phyloP scores from a whole-genome alignment of 192 early-diverging fungal genomes.

The Cetraspora pellucida region DNA sequence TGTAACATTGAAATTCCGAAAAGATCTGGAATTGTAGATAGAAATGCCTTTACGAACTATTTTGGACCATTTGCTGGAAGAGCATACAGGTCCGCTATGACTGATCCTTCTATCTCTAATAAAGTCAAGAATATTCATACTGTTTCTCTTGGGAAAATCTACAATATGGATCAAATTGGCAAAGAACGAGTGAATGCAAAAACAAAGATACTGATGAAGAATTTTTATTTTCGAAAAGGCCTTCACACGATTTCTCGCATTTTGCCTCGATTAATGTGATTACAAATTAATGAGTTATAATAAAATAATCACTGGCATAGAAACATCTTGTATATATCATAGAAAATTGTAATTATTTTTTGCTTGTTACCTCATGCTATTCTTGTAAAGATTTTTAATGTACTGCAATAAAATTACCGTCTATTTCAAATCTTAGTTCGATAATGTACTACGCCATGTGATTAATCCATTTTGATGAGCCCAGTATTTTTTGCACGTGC shows the following conservation, averaged over 20 bases:
- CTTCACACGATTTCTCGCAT: constrained; percentile 13
- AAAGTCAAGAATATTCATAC: constrained; percentile 21
- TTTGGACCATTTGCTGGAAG: constrained; percentile 43
- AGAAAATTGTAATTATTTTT: too few species aligned
- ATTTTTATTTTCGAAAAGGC: constrained; percentile 19
- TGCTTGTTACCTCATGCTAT: too few species aligned
- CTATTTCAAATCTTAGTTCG: too few species aligned
- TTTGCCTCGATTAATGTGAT: constrained; percentile 1
- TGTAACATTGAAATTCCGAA: constrained; percentile 33
- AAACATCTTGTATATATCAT: too few species aligned
- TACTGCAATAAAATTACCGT: too few species aligned
- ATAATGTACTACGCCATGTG: too few species aligned
- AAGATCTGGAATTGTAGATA: constrained; percentile 40
- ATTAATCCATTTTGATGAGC: too few species aligned
- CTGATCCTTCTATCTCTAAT: constrained; percentile 3
- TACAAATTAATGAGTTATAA: not conserved
- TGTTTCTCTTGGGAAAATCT: not conserved
- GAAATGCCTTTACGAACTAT: constrained; percentile 35
- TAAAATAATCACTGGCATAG: too few species aligned
- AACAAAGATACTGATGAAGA: not conserved
- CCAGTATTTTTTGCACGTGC: too few species aligned
- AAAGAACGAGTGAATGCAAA: constrained; percentile 10
- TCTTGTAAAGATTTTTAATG: too few species aligned
- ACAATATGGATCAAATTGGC: constrained; percentile 4
- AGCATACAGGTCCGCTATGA: constrained; percentile 32